Conservation (phyloP, 2,329 filamentous ascomycete species). For the Diaporthe capsici region DNA sequence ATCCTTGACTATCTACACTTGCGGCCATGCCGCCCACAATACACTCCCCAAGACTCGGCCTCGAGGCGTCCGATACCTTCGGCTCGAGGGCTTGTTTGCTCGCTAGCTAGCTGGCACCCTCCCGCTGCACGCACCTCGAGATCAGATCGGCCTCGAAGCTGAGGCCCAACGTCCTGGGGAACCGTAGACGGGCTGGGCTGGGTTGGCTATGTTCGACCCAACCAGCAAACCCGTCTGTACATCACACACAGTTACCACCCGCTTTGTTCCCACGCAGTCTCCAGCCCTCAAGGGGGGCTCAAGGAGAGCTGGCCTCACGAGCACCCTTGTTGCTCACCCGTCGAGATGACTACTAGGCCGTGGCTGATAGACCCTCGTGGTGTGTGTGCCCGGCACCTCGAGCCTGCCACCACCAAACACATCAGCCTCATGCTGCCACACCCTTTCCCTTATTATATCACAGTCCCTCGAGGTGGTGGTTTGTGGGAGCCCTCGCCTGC, state of each 20-base stretch:
- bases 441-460: conserved; percentile 2
- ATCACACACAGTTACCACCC: conserved; percentile 21
- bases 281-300: neutral
- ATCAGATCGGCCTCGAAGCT: conserved; percentile 21
- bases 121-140: neutral
- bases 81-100: neutral
- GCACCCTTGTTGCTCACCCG: conserved; percentile 34
- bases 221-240: conserved; percentile 7
- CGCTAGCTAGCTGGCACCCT: conserved; percentile 3
- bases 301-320: neutral
- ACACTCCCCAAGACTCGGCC: neutral
- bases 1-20: conserved; percentile 34
- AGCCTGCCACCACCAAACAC: conserved; percentile 31
- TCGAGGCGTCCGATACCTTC: conserved; percentile 8
- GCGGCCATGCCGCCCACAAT: neutral
- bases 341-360: conserved; percentile 36
- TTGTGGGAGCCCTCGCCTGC: conserved; percentile 20
- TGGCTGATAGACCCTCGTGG: conserved; percentile 41
- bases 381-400: conserved; percentile 36
- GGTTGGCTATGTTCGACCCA: neutral
- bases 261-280: conserved; percentile 29
- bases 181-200: conserved; percentile 10
- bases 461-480: conserved; percentile 7
- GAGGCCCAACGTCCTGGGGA: conserved; percentile 16
- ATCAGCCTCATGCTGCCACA: conserved; percentile 40